Evolutionary conservation across 108 stramenopile genomes (phyloP).

Genomic region (Aurantiochytrium sp.): DNA sequence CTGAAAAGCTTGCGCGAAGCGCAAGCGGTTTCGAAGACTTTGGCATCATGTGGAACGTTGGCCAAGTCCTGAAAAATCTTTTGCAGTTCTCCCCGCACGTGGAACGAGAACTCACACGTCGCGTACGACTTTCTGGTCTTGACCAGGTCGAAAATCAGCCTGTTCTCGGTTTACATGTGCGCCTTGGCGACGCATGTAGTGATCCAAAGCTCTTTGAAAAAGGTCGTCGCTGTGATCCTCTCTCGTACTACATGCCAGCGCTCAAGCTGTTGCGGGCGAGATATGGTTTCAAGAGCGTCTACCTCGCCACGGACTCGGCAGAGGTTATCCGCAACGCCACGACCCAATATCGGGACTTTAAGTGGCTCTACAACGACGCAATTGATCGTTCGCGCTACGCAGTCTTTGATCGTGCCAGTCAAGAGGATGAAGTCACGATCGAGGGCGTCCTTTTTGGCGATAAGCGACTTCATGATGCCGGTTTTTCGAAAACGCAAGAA

Average conservation of each 20-base stretch:
- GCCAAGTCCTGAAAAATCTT: background rate
- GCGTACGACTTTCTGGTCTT: background rate
- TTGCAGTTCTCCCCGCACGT: background rate
- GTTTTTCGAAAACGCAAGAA: background rate
- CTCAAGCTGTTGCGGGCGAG: background rate
- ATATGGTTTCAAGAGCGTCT: background rate
- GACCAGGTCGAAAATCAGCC: background rate
- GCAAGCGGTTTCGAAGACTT: background rate
- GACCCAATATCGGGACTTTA: background rate
- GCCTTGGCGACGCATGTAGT: background rate
- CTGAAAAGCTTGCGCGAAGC: background rate
- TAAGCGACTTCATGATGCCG: background rate
- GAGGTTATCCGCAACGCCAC: background rate
- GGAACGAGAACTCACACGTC: background rate
- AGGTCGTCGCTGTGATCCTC: background rate
- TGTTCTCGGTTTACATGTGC: background rate
- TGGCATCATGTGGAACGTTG: background rate
- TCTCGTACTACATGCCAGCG: background rate
- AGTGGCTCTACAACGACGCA: background rate
- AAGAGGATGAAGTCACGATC: background rate
- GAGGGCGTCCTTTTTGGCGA: background rate
- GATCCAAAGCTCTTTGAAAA: background rate
- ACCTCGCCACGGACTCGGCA: background rate
- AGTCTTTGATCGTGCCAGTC: background rate
- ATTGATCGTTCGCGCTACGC: background rate